Percentiles rank a stretch among this genome's conserved stretches.
Evolutionary conservation across 2,329 filamentous ascomycete genomes (phyloP).

Genomic region (Alternaria infectoria): DNA sequence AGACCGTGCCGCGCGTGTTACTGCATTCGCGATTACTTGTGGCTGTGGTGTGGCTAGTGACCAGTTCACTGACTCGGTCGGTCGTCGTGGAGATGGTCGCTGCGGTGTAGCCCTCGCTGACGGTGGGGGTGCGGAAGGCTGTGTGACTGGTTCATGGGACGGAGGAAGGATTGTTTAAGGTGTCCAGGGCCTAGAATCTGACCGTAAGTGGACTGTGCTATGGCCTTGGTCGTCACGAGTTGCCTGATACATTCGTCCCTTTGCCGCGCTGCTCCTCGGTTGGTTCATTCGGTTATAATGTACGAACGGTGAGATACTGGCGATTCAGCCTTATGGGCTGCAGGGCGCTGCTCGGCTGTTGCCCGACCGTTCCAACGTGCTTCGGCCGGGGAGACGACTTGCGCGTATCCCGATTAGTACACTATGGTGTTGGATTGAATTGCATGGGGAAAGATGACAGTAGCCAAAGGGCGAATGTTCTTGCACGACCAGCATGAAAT

Average conservation of each 20-base stretch:
- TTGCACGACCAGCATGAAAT: slow-evolving; percentile 3
- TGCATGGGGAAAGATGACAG: not conserved
- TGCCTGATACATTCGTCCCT: not conserved
- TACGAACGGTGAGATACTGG: not conserved
- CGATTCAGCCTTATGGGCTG: not conserved
- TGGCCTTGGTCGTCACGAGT: not conserved
- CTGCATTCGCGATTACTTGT: not conserved
- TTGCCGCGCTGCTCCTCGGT: not conserved
- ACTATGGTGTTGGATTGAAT: not conserved
- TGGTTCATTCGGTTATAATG: not conserved
- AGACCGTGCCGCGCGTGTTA: not conserved
- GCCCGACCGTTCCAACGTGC: not conserved
- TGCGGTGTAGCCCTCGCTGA: not conserved
- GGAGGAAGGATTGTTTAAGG: not conserved
- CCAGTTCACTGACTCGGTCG: not conserved
- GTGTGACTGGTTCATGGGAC: not conserved
- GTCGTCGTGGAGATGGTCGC: not conserved
- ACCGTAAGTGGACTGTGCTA: not conserved
- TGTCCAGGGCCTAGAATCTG: not conserved
- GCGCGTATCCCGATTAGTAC: not conserved
- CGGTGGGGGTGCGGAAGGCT: not conserved
- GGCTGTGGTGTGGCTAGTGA: not conserved
- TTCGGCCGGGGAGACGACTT: not conserved
- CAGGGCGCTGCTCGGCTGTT: not conserved
- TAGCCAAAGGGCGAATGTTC: not conserved